Percentiles rank a stretch among this genome's conserved stretches.
phyloP scores from a whole-genome alignment of 768 basidiomycete species.

The Lenzites betulinus region DNA sequence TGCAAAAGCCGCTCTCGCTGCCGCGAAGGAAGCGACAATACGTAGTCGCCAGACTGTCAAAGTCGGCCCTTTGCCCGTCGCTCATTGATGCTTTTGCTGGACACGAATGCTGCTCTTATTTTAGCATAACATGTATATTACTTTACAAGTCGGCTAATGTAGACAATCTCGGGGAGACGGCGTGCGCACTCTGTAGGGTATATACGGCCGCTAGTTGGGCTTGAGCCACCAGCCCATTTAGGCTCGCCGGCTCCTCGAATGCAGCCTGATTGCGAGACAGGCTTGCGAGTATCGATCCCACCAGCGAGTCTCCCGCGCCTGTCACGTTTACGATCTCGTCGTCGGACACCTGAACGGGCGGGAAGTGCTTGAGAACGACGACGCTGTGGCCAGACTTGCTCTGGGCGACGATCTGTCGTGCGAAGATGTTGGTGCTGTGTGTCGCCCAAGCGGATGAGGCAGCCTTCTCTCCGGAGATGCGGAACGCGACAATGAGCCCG shows the following conservation, averaged over 20 bases:
- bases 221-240: conserved; percentile 48
- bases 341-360: conserved; percentile 46
- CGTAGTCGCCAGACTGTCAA: conserved; percentile 55
- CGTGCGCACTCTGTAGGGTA: conserved; percentile 28
- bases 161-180: conserved; percentile 30
- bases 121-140: not conserved
- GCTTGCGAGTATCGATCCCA: conserved; percentile 76
- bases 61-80: conserved; percentile 55
- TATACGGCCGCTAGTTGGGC: conserved; percentile 51
- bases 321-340: conserved; percentile 68
- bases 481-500: conserved; percentile 68
- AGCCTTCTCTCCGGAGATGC: conserved; percentile 44
- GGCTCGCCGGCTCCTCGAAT: conserved; percentile 46
- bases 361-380: conserved; percentile 74
- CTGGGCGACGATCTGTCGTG: conserved; percentile 54
- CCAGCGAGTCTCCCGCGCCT: conserved; percentile 91
- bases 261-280: conserved; percentile 45
- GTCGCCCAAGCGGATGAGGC: conserved; percentile 51
- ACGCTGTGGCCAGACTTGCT: conserved; percentile 47
- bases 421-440: conserved; percentile 46
- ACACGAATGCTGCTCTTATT: not conserved
- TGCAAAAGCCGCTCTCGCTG: conserved; percentile 36
- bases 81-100: not conserved
- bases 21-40: conserved; percentile 52
- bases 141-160: not conserved